Evolutionary conservation across 495 filamentous ascomycete genomes (phyloP).

Genomic region (Aspergillus kassunensis): DNA sequence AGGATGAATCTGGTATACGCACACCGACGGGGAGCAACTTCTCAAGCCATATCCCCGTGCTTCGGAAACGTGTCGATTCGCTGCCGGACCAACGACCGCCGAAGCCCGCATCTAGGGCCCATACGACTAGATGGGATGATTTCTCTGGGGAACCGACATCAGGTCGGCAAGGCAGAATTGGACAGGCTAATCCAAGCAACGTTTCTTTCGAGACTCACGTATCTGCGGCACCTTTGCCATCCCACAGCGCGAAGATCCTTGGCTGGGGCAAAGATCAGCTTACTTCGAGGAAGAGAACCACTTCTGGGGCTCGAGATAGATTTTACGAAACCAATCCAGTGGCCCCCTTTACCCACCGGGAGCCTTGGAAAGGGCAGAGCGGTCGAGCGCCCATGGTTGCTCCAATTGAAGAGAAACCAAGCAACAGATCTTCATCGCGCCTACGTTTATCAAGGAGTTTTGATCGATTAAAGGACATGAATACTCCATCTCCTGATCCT

Average conservation of each 20-base stretch:
- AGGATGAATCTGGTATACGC: constrained; percentile 22
- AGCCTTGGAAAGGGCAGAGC: constrained; percentile 50
- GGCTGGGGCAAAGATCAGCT: constrained; percentile 34
- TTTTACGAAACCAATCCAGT: constrained; percentile 24
- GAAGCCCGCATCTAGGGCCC: constrained; percentile 14
- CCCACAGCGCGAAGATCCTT: constrained; percentile 24
- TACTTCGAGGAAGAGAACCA: constrained; percentile 25
- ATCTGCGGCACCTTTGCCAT: constrained; percentile 16
- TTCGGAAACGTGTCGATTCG: constrained; percentile 16
- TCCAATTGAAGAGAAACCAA: constrained; percentile 26
- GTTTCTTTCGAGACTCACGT: constrained; percentile 20
- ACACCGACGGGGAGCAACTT: constrained; percentile 14
- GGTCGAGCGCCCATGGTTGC: constrained; percentile 43
- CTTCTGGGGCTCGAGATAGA: constrained; percentile 27
- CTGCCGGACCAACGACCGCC: constrained; percentile 3
- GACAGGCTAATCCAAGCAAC: constrained; percentile 19
- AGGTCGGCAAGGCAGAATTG: constrained; percentile 26
- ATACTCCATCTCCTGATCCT: constrained; percentile 6
- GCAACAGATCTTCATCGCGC: constrained; percentile 25
- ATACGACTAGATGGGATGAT: constrained; percentile 43
- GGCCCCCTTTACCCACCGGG: constrained; percentile 24
- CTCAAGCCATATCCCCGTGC: constrained; percentile 22
- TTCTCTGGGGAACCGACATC: constrained; percentile 48
- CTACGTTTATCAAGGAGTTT: constrained; percentile 15
- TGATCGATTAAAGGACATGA: constrained; percentile 12